A percentile compares a stretch with the other conserved stretches of the same genome.
Conservation (phyloP, 2,329 filamentous ascomycete genomes). For the Penicillium sp. region DNA sequence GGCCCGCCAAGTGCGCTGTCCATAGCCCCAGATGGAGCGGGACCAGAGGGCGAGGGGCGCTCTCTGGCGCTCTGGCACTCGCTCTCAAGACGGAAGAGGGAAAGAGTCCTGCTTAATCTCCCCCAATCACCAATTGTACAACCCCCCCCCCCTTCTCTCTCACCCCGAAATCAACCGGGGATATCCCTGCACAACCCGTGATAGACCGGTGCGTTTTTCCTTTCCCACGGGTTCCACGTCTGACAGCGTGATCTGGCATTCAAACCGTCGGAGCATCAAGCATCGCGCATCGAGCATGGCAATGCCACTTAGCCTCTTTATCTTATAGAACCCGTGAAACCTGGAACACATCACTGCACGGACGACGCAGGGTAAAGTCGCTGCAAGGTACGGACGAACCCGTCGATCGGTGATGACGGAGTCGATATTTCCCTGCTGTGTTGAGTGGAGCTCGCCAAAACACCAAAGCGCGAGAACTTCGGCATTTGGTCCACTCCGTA, state of each 20-base stretch:
- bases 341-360: slow-evolving; percentile 12
- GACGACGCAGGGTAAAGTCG: slow-evolving; percentile 23
- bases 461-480: background rate
- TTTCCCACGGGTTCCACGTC: background rate
- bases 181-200: slow-evolving; percentile 6
- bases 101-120: background rate
- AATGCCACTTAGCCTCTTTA: background rate
- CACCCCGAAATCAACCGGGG: background rate
- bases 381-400: slow-evolving; percentile 30
- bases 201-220: background rate
- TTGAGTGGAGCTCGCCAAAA: background rate
- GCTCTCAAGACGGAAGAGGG: background rate
- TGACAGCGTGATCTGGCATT: slow-evolving; percentile 11
- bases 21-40: background rate
- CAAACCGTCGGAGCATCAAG: slow-evolving; percentile 5
- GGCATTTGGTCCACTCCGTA: background rate
- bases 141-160: background rate
- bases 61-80: too few species aligned
- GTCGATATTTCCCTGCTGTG: background rate
- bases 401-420: slow-evolving; percentile 18
- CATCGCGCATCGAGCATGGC: slow-evolving; percentile 1
- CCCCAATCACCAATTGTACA: background rate
- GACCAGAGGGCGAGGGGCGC: too few species aligned
- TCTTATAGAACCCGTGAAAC: slow-evolving; percentile 10
- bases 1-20: slow-evolving; percentile 10